phyloP scores from a whole-genome alignment of 192 early-diverging fungal species.

The Dissophora globulifera region DNA sequence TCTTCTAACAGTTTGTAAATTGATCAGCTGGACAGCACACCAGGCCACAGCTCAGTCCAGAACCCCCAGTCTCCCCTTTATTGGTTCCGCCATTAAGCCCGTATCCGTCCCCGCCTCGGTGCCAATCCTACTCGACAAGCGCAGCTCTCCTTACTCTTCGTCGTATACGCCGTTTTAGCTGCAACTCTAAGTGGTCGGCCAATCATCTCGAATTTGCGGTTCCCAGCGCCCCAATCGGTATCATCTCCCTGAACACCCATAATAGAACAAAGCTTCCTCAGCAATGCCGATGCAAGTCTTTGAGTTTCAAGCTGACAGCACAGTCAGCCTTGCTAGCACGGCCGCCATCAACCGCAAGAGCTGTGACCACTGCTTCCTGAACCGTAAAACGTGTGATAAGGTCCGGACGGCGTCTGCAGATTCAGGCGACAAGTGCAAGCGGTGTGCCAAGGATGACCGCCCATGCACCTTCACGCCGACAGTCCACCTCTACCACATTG shows the following conservation, averaged over 20 bases:
- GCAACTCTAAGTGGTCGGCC: neutral
- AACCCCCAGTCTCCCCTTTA: too few species aligned
- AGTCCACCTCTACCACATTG: conserved; percentile 50
- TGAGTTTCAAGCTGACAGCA: conserved; percentile 49
- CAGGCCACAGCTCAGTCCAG: too few species aligned
- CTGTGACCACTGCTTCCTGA: conserved; percentile 52
- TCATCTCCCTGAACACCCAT: neutral
- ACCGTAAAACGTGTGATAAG: conserved; percentile 52
- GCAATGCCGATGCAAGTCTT: conserved; percentile 53
- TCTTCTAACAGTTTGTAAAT: too few species aligned
- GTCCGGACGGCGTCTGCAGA: conserved; percentile 32
- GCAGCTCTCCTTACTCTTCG: too few species aligned
- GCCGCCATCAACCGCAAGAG: conserved; percentile 52
- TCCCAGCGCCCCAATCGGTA: neutral
- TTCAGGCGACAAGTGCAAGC: conserved; percentile 44
- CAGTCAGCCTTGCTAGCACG: conserved; percentile 41
- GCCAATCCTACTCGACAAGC: too few species aligned
- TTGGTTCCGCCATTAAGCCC: too few species aligned
- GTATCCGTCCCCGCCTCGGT: too few species aligned
- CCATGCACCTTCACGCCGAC: conserved; percentile 51
- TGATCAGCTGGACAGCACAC: too few species aligned
- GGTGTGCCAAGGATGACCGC: conserved; percentile 44
- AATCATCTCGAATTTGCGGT: neutral
- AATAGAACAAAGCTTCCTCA: too few species aligned
- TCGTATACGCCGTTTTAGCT: too few species aligned